Evolutionary conservation across 2,329 filamentous ascomycete genomes (phyloP).

Genomic region (Sporothrix brasiliensis): DNA sequence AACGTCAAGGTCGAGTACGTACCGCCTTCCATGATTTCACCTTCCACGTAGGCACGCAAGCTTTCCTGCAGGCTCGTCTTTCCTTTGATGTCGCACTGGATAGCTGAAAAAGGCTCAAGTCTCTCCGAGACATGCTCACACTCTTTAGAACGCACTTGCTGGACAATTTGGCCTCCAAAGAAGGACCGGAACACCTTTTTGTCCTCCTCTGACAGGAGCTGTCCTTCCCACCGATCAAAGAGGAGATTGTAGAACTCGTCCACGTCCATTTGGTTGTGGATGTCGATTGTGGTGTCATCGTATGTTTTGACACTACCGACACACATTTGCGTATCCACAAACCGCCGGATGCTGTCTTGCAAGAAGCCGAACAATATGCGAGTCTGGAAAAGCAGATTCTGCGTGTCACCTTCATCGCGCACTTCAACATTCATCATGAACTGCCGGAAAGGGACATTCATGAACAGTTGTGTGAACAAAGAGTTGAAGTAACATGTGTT

Average conservation of each 20-base stretch:
- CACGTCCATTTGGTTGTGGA: constrained; percentile 93
- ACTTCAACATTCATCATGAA: constrained; percentile 75
- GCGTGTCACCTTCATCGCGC: constrained; percentile 56
- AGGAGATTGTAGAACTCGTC: constrained; percentile 96
- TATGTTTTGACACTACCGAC: constrained; percentile 79
- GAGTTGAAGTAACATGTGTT: constrained; percentile 99
- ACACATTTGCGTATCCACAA: constrained; percentile 71
- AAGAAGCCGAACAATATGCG: constrained; percentile 81
- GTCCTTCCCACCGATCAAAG: constrained; percentile 86
- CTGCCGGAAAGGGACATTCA: constrained; percentile 84
- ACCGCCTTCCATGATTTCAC: constrained; percentile 93
- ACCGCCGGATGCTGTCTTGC: constrained; percentile 78
- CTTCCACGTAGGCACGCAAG: constrained; percentile 90
- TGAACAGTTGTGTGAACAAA: constrained; percentile 89
- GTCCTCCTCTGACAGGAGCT: constrained; percentile 67
- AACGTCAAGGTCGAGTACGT: constrained; percentile 38
- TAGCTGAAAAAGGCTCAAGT: constrained; percentile 87
- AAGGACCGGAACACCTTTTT: constrained; percentile 78
- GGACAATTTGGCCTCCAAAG: constrained; percentile 88
- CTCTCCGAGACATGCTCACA: constrained; percentile 91
- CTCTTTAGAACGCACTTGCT: constrained; percentile 94
- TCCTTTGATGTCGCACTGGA: constrained; percentile 95
- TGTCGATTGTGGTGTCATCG: constrained; percentile 80
- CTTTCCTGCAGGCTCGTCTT: constrained; percentile 84
- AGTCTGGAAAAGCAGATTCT: constrained; percentile 73